Base-by-base conservation (phyloP, 2,329 filamentous ascomycete species). In the Cercospora citrullina region DNA sequence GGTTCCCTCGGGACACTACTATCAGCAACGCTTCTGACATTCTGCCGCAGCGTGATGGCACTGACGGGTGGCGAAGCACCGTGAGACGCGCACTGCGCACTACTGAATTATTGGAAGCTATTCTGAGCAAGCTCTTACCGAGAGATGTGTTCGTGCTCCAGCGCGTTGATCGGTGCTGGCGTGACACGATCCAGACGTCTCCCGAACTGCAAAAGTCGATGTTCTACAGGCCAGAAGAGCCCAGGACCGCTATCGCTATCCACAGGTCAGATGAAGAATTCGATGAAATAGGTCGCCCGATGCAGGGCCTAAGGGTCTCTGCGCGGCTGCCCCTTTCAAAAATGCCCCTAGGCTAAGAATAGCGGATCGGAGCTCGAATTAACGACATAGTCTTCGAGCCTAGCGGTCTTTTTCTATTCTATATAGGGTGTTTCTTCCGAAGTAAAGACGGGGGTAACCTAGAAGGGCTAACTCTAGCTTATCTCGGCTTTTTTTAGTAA, bases 171-270 rank as follows among this genome's bases (percentile, higher is more conserved):
- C 16, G 33, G 28, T 23, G 16, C 18, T 53, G 42, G 26, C 60
- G 42, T 30, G 45, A 63, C 12, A 51, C 60, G 8, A 36, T 63
- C 26, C 45, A 18, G 23, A 53, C 21, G 7, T 51, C 42, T 12
- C 30, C 26, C 16, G 28, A 36, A 51, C 30, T 21, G 9, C 60
- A 18, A 16, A 45, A 63, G 2, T n/a, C 60, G 9, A 63, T 63
- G 26, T 55, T 63, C 12, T 33, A 63, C 42, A 48, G 48, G 42
- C 10, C 60, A 45, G 60, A 63, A 18, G 26, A 63, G 26, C n/a
- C 42, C 14, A 12, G 16, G 28, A 18, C 21, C 36, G 36, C n/a
- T 18, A 53, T 36, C 39, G 21, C 42, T 3, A 55, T n/a, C 26
- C 23, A n/a, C n/a, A 23, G 59, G 16, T 9, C 14, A 12, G 9